Conservation (phyloP, 2,329 filamentous ascomycete genomes). For the Paracoccidioides lutzii region DNA sequence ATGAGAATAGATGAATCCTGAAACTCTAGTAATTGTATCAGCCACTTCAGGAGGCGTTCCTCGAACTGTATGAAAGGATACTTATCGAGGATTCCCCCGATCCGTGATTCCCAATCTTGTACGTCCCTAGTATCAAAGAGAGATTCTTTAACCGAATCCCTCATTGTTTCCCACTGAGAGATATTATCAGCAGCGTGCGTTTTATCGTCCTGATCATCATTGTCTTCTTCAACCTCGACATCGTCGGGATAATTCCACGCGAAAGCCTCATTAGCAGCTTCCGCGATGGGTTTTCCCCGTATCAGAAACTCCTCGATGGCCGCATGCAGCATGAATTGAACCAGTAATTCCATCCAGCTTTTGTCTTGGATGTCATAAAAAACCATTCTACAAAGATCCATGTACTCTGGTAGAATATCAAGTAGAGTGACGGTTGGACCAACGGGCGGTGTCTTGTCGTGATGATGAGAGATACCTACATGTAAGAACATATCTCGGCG, state of each 20-base stretch:
- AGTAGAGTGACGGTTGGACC: constrained; percentile 20
- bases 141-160: constrained; percentile 8
- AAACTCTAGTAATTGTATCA: constrained; percentile 31
- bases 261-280: constrained; percentile 33
- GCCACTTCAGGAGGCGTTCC: constrained; percentile 26
- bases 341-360: constrained; percentile 35
- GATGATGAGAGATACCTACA: constrained; percentile 17
- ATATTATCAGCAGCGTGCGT: not conserved
- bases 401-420: constrained; percentile 36
- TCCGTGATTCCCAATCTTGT: constrained; percentile 13
- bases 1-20: constrained; percentile 37
- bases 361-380: constrained; percentile 18
- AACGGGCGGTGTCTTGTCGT: constrained; percentile 7
- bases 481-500: constrained; percentile 17
- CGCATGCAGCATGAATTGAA: constrained; percentile 39
- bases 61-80: constrained; percentile 29
- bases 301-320: constrained; percentile 37
- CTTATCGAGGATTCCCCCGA: constrained; percentile 17
- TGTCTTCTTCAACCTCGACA: not conserved
- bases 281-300: constrained; percentile 23
- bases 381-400: constrained; percentile 34
- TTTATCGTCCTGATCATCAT: not conserved
- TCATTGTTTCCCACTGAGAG: not conserved
- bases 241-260: constrained; percentile 29
- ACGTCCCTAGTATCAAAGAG: constrained; percentile 7